Conservation (phyloP, 345 rosid species). For the Xanthoceras sorbifolium region DNA sequence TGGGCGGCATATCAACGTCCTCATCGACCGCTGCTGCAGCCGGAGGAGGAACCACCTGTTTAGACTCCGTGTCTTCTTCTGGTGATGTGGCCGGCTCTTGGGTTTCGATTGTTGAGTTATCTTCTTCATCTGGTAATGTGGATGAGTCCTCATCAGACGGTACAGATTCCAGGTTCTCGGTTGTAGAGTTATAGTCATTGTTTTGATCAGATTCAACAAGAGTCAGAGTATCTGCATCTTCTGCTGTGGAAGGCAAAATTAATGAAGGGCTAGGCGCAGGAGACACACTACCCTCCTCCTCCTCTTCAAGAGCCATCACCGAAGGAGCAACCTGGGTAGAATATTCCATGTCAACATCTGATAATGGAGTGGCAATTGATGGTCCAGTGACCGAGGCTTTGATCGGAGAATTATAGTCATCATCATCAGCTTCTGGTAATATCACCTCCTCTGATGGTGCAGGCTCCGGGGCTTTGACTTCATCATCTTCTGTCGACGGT, state of each 20-base stretch:
- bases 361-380: not conserved
- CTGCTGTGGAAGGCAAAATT: not conserved
- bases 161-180: not conserved
- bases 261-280: not conserved
- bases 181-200: not conserved
- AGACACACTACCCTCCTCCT: not conserved
- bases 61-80: not conserved
- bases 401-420: not conserved
- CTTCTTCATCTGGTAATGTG: not conserved
- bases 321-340: not conserved
- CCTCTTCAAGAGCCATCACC: not conserved
- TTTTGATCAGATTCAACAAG: conserved; percentile 5
- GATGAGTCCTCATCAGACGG: not conserved
- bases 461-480: not conserved
- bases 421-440: not conserved
- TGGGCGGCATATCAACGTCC: not conserved
- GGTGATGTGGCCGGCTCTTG: conserved; percentile 12
- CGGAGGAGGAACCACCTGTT: not conserved
- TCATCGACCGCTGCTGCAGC: not conserved
- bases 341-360: not conserved
- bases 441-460: not conserved
- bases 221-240: not conserved
- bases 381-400: not conserved
- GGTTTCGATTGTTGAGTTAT: not conserved
- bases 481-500: not conserved